Base-by-base conservation (phyloP, 805 yeast genomes). In the Barnettozyma salicaria region DNA sequence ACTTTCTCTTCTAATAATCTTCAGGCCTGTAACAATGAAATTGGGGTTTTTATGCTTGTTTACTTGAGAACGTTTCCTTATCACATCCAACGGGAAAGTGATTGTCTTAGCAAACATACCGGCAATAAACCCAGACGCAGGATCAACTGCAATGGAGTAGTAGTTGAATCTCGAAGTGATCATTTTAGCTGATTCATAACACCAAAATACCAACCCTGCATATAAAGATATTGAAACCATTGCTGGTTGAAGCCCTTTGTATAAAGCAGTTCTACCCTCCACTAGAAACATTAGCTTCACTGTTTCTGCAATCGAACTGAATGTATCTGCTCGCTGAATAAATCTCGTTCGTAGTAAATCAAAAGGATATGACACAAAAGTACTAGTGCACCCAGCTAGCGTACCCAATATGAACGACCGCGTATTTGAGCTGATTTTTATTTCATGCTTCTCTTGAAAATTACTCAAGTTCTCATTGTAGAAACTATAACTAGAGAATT, bases 301-400 rank as follows among this genome's bases (percentile, higher is more conserved):
- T 0, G 69, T 56, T 12, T 41, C 25, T 7, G 58, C 30, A 0
- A 57, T 37, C 6, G 53, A 43, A 43, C 60, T 60, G 25, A 52
- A 48, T 22, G 46, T 37, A 32, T 27, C 30, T 3, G 35, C 20
- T 16, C 37, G 39, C 20, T 40, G 37, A 1, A 87, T 95, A 34
- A 88, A 69, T 36, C 95, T 65, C 0, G 98, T 92, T 36, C 98
- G 63, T 29, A 92, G 59, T n/a, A 87, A 68, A 57, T 92, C 98
- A 50, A 86, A 78, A 1, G 98, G 98, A 55, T 92, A 92, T 2
- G 97, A 83, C 1, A 65, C 55, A 0, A 73, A 32, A 0, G 96
- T 85, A 20, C 95, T 85, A 0, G 74, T 50, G 17, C 78, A 61
- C 0, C 98, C 98, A 0, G 96, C 78, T 2, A 77, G 54, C 0